Conservation (phyloP, 2,329 filamentous ascomycete genomes). For the Mycocentrospora acerina region DNA sequence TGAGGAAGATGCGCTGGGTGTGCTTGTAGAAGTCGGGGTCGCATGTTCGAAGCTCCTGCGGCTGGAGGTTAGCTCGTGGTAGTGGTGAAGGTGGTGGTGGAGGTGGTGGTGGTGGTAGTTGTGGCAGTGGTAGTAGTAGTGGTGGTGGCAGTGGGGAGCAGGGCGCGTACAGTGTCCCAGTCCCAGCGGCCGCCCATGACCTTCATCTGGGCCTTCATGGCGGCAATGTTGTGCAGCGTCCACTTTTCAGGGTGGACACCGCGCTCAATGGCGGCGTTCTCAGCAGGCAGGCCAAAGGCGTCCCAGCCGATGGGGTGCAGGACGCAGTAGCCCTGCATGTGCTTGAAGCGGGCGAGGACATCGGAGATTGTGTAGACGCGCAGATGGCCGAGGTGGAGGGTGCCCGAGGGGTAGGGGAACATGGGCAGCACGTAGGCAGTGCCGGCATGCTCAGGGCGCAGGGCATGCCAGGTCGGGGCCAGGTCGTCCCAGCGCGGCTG, state of each 20-base stretch:
- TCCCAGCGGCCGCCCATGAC: slow-evolving; percentile 81
- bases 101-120: too few relatives aligned
- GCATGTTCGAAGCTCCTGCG: slow-evolving; percentile 79
- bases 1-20: slow-evolving; percentile 81
- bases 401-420: slow-evolving; percentile 91
- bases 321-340: slow-evolving; percentile 72
- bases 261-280: slow-evolving; percentile 85
- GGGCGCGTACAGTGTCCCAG: slow-evolving; percentile 69
- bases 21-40: slow-evolving; percentile 86
- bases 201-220: slow-evolving; percentile 80
- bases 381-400: slow-evolving; percentile 82
- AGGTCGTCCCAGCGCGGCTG: slow-evolving; percentile 50
- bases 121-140: too few relatives aligned
- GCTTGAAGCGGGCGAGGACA: slow-evolving; percentile 74
- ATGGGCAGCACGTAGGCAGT: slow-evolving; percentile 77
- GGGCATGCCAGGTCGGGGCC: slow-evolving; percentile 9
- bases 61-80: slow-evolving; percentile 14
- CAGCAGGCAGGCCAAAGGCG: slow-evolving; percentile 85
- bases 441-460: slow-evolving; percentile 24
- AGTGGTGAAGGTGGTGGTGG: too few relatives aligned
- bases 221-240: slow-evolving; percentile 77
- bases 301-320: slow-evolving; percentile 95
- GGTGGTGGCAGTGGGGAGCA: too few relatives aligned
- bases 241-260: slow-evolving; percentile 75
- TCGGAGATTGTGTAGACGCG: slow-evolving; percentile 91